Percentiles rank a stretch among this genome's conserved stretches.
Evolutionary conservation across 805 yeast genomes (phyloP).

Genomic region (Cyberlindnera mrakii): DNA sequence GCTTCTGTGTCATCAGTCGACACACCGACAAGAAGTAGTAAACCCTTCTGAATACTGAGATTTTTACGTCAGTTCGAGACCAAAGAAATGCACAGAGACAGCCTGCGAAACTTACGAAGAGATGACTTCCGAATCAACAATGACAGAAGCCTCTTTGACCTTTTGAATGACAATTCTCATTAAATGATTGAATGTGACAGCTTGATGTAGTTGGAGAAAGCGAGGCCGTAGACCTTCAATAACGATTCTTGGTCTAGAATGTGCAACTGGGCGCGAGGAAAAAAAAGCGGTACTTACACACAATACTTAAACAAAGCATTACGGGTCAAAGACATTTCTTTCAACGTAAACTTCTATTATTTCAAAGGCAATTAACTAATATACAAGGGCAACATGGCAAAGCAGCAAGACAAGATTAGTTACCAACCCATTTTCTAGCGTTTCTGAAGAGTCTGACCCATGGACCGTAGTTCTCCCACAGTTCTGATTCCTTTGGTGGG

Average conservation of each 20-base stretch:
- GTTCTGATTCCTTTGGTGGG: constrained; percentile 52
- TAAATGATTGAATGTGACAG: not conserved
- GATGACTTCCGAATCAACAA: constrained; percentile 64
- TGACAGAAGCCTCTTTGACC: constrained; percentile 84
- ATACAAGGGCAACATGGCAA: no score
- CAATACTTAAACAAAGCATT: no score
- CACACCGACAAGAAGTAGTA: constrained; percentile 80
- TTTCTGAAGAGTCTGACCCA: constrained; percentile 91
- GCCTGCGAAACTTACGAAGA: constrained; percentile 42
- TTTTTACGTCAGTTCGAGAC: not conserved
- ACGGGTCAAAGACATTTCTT: no score
- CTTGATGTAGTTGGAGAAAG: no score
- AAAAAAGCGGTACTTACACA: no score
- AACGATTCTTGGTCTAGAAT: no score
- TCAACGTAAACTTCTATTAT: no score
- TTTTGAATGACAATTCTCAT: constrained; percentile 92
- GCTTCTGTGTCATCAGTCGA: constrained; percentile 68
- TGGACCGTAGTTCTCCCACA: constrained; percentile 85
- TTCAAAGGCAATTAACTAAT: no score
- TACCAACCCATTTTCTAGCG: constrained; percentile 89
- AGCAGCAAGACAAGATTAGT: constrained; percentile 1
- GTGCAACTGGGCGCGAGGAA: no score
- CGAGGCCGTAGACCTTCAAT: no score
- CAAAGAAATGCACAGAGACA: not conserved
- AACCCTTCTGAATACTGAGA: constrained; percentile 57